A percentile compares a stretch with the other conserved stretches of the same genome.
These are phyloP conservation scores for Cyclostephanos tholiformis DNA, from an alignment of 108 stramenopile genomes.

Conservation along the genomic window DNA sequence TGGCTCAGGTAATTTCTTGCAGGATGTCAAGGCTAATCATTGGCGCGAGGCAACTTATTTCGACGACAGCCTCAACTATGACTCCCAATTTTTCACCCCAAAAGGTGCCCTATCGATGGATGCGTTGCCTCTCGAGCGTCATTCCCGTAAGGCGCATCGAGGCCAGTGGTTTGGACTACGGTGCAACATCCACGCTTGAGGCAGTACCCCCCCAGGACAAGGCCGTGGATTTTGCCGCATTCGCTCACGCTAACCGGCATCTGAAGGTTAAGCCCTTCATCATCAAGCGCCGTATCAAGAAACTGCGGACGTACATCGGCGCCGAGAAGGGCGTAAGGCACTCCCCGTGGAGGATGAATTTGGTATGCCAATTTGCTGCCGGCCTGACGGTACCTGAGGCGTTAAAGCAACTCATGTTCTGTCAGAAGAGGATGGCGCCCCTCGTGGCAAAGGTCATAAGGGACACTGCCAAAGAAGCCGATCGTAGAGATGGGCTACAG, in stretches of 20 bases:
- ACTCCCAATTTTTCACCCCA: background rate
- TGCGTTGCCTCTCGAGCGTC: constrained; percentile 7
- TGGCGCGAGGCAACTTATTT: constrained; percentile 9
- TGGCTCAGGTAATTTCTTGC: constrained; percentile 3
- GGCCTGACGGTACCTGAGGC: constrained; percentile 82
- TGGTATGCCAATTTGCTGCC: constrained; percentile 74
- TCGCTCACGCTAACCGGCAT: constrained; percentile 32
- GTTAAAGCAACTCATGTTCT: constrained; percentile 74
- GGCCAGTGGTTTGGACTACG: constrained; percentile 10
- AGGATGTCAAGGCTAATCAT: constrained; percentile 16
- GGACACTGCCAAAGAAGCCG: constrained; percentile 74
- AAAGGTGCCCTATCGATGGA: background rate
- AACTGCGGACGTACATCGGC: constrained; percentile 67
- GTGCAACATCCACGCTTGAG: constrained; percentile 28
- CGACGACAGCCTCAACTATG: background rate
- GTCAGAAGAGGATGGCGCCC: constrained; percentile 65
- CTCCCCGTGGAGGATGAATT: constrained; percentile 80
- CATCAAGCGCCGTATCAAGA: constrained; percentile 56
- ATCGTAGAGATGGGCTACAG: constrained; percentile 71
- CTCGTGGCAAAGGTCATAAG: constrained; percentile 71
- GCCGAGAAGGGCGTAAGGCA: constrained; percentile 67
- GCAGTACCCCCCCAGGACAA: constrained; percentile 29
- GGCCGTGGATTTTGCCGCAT: constrained; percentile 40
- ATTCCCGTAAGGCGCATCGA: constrained; percentile 4
- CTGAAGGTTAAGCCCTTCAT: constrained; percentile 77